Evolutionary conservation across 192 early-diverging fungal species (phyloP), one percentile per base, ranked within the genome.

Genomic region (Linnemannia schmuckeri): DNA sequence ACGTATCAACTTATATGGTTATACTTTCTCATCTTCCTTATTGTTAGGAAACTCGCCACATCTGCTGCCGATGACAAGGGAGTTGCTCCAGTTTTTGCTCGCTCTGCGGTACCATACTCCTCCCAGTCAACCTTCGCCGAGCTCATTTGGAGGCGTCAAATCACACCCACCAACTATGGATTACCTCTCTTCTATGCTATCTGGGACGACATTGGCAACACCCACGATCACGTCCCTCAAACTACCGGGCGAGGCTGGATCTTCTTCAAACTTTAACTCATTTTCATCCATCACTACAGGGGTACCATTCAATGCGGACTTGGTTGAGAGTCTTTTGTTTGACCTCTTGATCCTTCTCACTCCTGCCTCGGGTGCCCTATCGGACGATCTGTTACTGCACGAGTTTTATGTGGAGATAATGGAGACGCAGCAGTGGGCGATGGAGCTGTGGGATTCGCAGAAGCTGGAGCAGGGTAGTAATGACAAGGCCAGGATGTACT

Each of bases 361-460:
- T 22, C 84, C 83, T 18, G 76, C 78, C 1, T 40, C 75, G 20
- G 37, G 17, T 4, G 37, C 75, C 18, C 44, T 86, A 27, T 77
- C 84, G 41, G 84, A 86, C 30, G 61, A 72, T 18, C 41, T 86
- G 41, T 27, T 86, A 24, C 33, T 80, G 30, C 35, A 57, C 27
- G 84, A 86, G 38, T 86, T 86, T 44, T 86, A 77, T 57, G 70
- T 71, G 7, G 84, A 86, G 75, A 80, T 86, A 22, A 52, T 86
- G 57, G 84, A 86, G 71, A 77, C 73, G 55, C 79, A 86, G 18
- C 75, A 77, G 18, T 86, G 84, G 84, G 57, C 79, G 10, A 77
- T 86, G 75, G 84, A 86, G 75, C 40, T 86, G 17, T 86, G 84
- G 84, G 84, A 81, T 27, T 42, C 71, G 9, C 75, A 63, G 24